Evolutionary conservation across 1,284 basidiomycete species (phyloP).

Genomic region (Fomitiporia mediterranea): DNA sequence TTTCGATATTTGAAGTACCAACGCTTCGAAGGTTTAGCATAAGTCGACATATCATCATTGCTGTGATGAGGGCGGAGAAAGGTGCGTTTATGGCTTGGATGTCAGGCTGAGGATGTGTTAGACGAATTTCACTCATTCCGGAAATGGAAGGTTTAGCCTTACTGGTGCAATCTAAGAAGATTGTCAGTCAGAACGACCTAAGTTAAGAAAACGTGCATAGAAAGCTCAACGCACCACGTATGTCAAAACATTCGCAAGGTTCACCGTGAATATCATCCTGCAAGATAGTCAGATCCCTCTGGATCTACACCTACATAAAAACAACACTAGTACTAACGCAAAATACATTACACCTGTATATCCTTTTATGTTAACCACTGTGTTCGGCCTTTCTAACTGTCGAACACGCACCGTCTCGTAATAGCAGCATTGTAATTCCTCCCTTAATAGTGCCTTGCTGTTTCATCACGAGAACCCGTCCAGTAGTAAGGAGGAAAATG

Average conservation of each 20-base stretch:
- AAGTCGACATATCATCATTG: not conserved
- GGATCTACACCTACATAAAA: too few relatives aligned
- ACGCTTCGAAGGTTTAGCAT: constrained; percentile 2
- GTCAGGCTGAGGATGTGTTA: too few relatives aligned
- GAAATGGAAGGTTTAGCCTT: not conserved
- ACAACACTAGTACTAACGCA: not conserved
- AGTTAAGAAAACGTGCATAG: not conserved
- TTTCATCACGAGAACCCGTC: not conserved
- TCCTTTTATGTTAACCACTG: not conserved
- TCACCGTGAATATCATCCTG: constrained; percentile 16
- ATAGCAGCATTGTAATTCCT: constrained; percentile 7
- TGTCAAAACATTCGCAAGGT: constrained; percentile 15
- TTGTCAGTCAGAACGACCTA: not conserved
- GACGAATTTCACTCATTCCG: constrained; percentile 5
- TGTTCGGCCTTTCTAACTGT: not conserved
- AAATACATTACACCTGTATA: constrained; percentile 13
- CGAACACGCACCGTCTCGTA: constrained; percentile 15
- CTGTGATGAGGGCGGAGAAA: not conserved
- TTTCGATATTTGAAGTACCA: too few relatives aligned
- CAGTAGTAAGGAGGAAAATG: constrained; percentile 16
- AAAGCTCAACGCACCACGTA: constrained; percentile 2
- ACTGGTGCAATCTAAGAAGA: constrained; percentile 9
- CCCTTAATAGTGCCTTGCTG: constrained; percentile 6
- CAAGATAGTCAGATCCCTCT: too few relatives aligned
- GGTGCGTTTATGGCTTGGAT: too few relatives aligned